Evolutionary conservation across 371 early-diverging fungal species (phyloP).

Genomic region (Rhizopus arrhizus): DNA sequence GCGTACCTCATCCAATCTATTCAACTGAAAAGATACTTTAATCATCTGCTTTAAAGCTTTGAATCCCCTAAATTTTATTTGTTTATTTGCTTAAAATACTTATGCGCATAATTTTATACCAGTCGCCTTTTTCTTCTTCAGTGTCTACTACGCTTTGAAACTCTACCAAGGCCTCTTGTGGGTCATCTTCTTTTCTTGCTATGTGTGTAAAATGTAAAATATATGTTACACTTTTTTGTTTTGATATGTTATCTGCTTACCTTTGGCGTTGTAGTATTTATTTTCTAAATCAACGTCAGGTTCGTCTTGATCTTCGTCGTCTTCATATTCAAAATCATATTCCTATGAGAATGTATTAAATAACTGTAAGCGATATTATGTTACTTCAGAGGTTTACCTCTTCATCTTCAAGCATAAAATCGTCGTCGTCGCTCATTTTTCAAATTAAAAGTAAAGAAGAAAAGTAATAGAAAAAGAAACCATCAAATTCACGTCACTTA

Average conservation of each 20-base stretch:
- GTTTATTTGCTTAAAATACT: not conserved
- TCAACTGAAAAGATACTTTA: constrained; percentile 79
- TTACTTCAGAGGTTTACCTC: constrained; percentile 30
- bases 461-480: constrained; percentile 2
- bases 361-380: not conserved
- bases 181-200: constrained; percentile 83
- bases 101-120: constrained; percentile 50
- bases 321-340: constrained; percentile 91
- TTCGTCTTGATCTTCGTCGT: constrained; percentile 84
- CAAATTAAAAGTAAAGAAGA: constrained; percentile 11
- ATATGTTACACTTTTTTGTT: not conserved
- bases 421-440: constrained; percentile 65
- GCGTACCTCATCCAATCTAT: constrained; percentile 65
- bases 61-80: constrained; percentile 76
- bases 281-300: constrained; percentile 90
- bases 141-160: constrained; percentile 83
- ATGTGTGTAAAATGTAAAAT: not conserved
- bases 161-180: constrained; percentile 74
- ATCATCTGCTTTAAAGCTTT: constrained; percentile 93
- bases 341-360: constrained; percentile 45
- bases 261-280: constrained; percentile 95
- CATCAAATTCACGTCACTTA: constrained; percentile 4
- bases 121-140: constrained; percentile 83
- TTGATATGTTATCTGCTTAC: constrained; percentile 30
- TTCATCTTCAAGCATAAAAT: constrained; percentile 79